These are phyloP conservation scores for Myxozyma udenii DNA, from an alignment of 805 yeast species.

Conservation along the genomic window DNA sequence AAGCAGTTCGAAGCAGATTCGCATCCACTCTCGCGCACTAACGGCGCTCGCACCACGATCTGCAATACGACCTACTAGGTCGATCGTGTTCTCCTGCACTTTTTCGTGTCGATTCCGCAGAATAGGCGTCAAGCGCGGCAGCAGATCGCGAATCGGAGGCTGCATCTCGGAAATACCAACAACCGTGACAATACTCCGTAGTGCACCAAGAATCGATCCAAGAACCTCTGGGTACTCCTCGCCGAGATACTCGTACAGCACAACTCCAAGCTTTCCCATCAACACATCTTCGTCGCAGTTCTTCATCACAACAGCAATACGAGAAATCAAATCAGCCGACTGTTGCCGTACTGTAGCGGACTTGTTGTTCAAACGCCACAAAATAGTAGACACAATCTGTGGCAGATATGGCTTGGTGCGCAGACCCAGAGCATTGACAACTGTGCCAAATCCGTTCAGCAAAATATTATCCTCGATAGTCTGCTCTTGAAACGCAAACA, in stretches of 20 bases:
- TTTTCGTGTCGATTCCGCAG: slow-evolving; percentile 83
- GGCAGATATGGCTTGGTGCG: slow-evolving; percentile 70
- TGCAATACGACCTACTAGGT: slow-evolving; percentile 78
- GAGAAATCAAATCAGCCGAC: slow-evolving; percentile 72
- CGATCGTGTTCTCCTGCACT: slow-evolving; percentile 81
- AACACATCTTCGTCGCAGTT: slow-evolving; percentile 62
- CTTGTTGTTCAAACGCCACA: slow-evolving; percentile 71
- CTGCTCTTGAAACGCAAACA: slow-evolving; percentile 81
- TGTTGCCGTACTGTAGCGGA: slow-evolving; percentile 72
- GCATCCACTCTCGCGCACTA: slow-evolving; percentile 95
- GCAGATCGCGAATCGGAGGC: slow-evolving; percentile 77
- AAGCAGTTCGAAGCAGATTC: slow-evolving; percentile 84
- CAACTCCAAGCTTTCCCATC: slow-evolving; percentile 64
- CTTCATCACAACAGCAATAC: slow-evolving; percentile 63
- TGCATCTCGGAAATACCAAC: slow-evolving; percentile 60
- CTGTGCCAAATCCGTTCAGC: slow-evolving; percentile 61
- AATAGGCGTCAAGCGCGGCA: slow-evolving; percentile 89
- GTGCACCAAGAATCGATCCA: slow-evolving; percentile 76
- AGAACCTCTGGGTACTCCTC: slow-evolving; percentile 92
- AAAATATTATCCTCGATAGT: slow-evolving; percentile 53
- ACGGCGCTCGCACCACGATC: slow-evolving; percentile 73
- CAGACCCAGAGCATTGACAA: slow-evolving; percentile 57
- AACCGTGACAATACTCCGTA: slow-evolving; percentile 58
- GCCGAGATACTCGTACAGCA: slow-evolving; percentile 86
- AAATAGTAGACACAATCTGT: slow-evolving; percentile 65